Evolutionary conservation across 2,329 filamentous ascomycete species (phyloP), one percentile per base, ranked within the genome.

Genomic region (Fusarium buharicum): DNA sequence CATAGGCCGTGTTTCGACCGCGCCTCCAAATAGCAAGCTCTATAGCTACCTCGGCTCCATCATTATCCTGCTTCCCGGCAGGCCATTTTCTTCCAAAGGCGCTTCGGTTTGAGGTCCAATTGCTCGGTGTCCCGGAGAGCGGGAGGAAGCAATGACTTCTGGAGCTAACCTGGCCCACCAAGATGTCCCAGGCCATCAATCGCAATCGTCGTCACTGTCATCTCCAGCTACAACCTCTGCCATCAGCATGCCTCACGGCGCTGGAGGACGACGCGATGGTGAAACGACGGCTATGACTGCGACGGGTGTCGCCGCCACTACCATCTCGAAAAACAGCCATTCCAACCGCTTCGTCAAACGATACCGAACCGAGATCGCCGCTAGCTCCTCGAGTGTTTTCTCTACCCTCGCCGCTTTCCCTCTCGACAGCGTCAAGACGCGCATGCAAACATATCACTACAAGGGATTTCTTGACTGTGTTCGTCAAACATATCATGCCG

Each of bases 371-470:
- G 90, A 94, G 77, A 87, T 95, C 66, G 87, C 91, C 59, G 91
- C 92, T 39, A 90, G 88, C 76, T 82, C 87, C 34, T 90, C 89
- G 73, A 93, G 90, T 75, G 82, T 93, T 65, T 82, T 94, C 53
- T 92, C 90, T 33, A 95, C 91, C 37, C 84, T 92, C 72, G 82
- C 85, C 65, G 90, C 91, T n/a, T 96, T 94, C 73, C 92, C 92
- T 18, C 85, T 96, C 67, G 92, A 96, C 75, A 94, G 92, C 70
- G 89, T 94, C 74, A 96, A 96, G 81, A 93, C 90, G 52, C 90
- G 92, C 72, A 92, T 95, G 87, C 92, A 96, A 80, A 91, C 90
- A 66, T 94, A 95, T 77, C 87, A 90, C 63, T 93, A 90, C 77
- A 82, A 84, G 66, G 91, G 85, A 66, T 92, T 91, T 75, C 76